A percentile compares a stretch with the other conserved stretches of the same genome.
These are phyloP conservation scores for Eucalyptus dawsonii DNA, from an alignment of 345 rosid species.

Conservation along the genomic window DNA sequence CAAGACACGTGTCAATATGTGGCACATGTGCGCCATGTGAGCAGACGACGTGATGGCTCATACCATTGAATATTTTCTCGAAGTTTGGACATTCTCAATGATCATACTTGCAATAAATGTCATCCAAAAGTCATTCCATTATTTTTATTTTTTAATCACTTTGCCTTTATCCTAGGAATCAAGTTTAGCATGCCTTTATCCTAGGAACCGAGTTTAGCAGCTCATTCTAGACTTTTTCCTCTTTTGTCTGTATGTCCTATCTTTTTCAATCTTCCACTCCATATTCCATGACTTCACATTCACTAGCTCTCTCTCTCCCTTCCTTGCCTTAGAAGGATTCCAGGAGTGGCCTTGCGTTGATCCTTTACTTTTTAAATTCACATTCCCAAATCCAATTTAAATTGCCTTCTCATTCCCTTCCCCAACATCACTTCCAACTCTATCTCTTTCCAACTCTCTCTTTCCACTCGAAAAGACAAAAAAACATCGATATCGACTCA, in stretches of 20 bases:
- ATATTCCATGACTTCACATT: not conserved
- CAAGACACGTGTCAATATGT: no score
- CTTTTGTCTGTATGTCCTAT: not conserved
- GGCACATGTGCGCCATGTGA: no score
- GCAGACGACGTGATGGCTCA: not conserved
- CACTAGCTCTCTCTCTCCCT: not conserved
- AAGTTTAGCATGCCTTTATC: not conserved
- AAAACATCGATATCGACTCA: not conserved
- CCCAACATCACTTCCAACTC: conserved; percentile 7
- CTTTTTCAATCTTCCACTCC: not conserved
- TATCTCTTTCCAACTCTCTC: not conserved
- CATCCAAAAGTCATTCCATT: not conserved
- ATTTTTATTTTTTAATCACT: not conserved
- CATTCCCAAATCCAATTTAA: not conserved
- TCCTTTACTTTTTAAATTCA: not conserved
- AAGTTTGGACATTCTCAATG: not conserved
- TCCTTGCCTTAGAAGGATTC: not conserved
- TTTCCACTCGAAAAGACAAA: not conserved
- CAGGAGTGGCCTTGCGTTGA: not conserved
- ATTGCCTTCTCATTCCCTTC: not conserved
- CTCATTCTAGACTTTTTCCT: not conserved
- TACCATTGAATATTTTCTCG: no score
- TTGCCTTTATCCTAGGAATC: not conserved
- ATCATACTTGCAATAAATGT: not conserved
- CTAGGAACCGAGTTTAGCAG: no score